Evolutionary conservation across 2,329 filamentous ascomycete species (phyloP), one percentile per base, ranked within the genome.

Genomic region (Microsporum ferrugineum): DNA sequence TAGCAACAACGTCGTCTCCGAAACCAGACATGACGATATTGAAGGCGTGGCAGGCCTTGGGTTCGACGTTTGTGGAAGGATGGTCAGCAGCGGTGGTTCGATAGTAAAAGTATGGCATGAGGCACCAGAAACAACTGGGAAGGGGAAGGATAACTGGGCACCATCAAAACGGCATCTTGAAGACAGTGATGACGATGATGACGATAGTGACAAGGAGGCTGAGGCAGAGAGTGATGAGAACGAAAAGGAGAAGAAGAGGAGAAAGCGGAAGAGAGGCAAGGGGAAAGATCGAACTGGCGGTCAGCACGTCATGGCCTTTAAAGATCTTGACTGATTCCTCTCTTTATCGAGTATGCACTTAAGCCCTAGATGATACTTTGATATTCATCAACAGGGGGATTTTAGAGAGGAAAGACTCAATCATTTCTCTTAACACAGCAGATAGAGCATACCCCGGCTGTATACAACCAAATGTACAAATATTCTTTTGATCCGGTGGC

Each of bases 91-190:
- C 8, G 94, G 94, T 60, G 94, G 94, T 0, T 83, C 82, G 67
- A 85, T 85, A 0, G 83, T 99, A 65, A 96, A 96, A 74, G 86
- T 97, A 1, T 99, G 94, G 94, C 84, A 85, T 63, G 84, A 94
- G 70, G 82, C 86, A 27, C 78, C 76, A 1, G 68, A 71, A 34
- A 67, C 67, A 34, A 67, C 67, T 1, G 71, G 72, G 0, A 78
- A 78, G 0, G 79, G 49, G 31, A 23, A n/a, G 27, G 49, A 47
- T 47, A 47, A 47, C 79, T 0, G 81, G 29, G 74, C 66, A 17
- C 69, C 72, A 36, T 70, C 62, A 2, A 66, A 66, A 29, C 74
- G 76, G 63, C 71, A 71, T 56, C 69, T 68, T 61, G 66, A 71
- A 23, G 73, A 75, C 6, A 74, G 71, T 57, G 79, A 81, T 34